Base-by-base conservation (phyloP, 805 yeast species). In the Naumovozyma dairenensis region DNA sequence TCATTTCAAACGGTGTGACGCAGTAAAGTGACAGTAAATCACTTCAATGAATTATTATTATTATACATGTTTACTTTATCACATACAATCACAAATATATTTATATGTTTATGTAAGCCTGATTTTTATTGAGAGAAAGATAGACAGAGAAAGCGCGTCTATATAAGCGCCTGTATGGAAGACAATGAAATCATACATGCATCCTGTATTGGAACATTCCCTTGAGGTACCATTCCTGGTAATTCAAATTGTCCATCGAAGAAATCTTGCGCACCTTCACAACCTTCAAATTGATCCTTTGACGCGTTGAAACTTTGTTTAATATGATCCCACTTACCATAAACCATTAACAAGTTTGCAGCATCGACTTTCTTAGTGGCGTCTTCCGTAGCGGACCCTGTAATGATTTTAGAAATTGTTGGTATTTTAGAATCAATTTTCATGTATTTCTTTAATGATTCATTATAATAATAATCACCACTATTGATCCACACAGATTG, bases 401-500 rank as follows among this genome's bases (percentile, higher is more conserved):
- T 45, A 4, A 47, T 37, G 18, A 62, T 46, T 12, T 49, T 49
- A n/a, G 54, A 45, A 21, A 55, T 39, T 12, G 51, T 38, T 4
- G 58, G 55, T 3, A 55, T 33, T 25, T 44, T 37, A 12, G 42
- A 33, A 15, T 43, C 48, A 3, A 46, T 41, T 31, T 44, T 49
- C 13, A 32, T 32, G 30, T 47, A 44, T 32, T 46, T 53, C 17
- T 39, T 44, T 7, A 43, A 36, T 12, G 50, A 50, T 9, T 53
- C 51, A 29, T 65, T 56, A 21, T 50, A 51, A 49, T 67, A 75
- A 51, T 68, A 80, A 38, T 78, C 82, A 19, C 84, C 85, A 47
- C 84, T 67, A 37, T 76, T 72, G 17, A 77, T 70, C 57, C 71
- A 80, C 2, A 80, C 51, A 2, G 85, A 69, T 44, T 71, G 74